Base-by-base conservation (phyloP, 768 basidiomycete species). In the Krasilnikovozyma curviuscula region DNA sequence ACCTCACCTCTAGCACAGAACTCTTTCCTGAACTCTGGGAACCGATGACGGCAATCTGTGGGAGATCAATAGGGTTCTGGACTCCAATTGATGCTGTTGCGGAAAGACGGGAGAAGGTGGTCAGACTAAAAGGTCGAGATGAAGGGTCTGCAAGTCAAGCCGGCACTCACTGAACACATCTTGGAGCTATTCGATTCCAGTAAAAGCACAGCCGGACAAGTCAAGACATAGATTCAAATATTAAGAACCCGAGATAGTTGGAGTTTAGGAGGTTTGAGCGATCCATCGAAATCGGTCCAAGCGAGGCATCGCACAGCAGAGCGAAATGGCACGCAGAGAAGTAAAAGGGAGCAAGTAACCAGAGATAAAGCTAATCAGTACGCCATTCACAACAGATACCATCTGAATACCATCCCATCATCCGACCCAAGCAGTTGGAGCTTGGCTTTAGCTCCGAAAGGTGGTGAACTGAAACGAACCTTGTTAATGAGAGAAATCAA, bases 1-100 rank as follows among this genome's bases (percentile, higher is more conserved):
- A 13, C 39, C 64, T 48, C 38, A 67, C 66, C 63, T 68, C 67
- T 18, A 68, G 58, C 3, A 68, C 67, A 7, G 66, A 67, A 19
- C 65, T 66, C 57, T 68, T 68, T 50, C 67, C 67, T 50, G 63
- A 65, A 48, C 23, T 31, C 54, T 69, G 68, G 1, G 66, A 66
- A 7, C 68, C 68, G 42, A 69, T 66, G 18, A 68, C 67, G 8
- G 65, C 61, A 50, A 68, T 69, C 59, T 69, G 68, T 10, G 68
- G 68, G 47, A 69, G 44, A 55, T 69, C 67, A 16, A 65, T 59
- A 43, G 59, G 59, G 51, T 60, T 59, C 30, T 58, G 56, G 35
- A 66, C 56, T 33, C 67, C 67, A 27, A 63, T 61, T 10, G 60
- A 57, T 5, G 67, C 60, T n/a, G n/a, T n/a, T n/a, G n/a, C n/a